phyloP scores from a whole-genome alignment of 495 filamentous ascomycete species.

The Talaromyces wortmannii region DNA sequence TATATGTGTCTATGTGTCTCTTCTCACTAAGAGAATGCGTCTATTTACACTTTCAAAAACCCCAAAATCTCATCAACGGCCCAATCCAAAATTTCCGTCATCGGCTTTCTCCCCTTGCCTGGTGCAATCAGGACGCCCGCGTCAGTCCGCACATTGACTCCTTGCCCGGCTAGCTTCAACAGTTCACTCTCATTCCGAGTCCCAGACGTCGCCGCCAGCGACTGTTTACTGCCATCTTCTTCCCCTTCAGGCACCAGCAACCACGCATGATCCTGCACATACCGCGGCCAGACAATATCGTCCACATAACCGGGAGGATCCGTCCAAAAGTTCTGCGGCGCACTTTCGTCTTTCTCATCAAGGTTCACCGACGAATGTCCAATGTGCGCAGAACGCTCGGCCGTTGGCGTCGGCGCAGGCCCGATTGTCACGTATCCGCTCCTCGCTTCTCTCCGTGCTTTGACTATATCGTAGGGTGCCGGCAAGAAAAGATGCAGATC shows the following conservation, averaged over 20 bases:
- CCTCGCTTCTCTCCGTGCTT: conserved; percentile 60
- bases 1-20: background rate
- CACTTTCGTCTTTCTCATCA: conserved; percentile 28
- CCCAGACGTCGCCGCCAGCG: conserved; percentile 4
- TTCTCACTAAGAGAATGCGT: background rate
- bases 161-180: conserved; percentile 24
- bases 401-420: conserved; percentile 18
- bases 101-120: conserved; percentile 21
- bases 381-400: background rate
- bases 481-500: conserved; percentile 73
- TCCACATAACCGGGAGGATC: conserved; percentile 95
- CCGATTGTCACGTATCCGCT: conserved; percentile 80
- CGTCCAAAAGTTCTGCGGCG: conserved; percentile 77
- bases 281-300: conserved; percentile 91
- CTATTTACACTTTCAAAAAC: background rate
- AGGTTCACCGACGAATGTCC: conserved; percentile 18
- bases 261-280: conserved; percentile 69
- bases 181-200: conserved; percentile 14
- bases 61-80: conserved; percentile 34
- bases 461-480: conserved; percentile 52
- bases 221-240: conserved; percentile 42
- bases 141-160: conserved; percentile 23
- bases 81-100: conserved; percentile 35
- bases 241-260: conserved; percentile 54
- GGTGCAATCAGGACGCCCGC: conserved; percentile 33